Percentiles rank a stretch among this genome's conserved stretches.
These are phyloP conservation scores for Hyphodiscus hymeniophilus DNA, from an alignment of 495 filamentous ascomycete species.

Conservation along the genomic window DNA sequence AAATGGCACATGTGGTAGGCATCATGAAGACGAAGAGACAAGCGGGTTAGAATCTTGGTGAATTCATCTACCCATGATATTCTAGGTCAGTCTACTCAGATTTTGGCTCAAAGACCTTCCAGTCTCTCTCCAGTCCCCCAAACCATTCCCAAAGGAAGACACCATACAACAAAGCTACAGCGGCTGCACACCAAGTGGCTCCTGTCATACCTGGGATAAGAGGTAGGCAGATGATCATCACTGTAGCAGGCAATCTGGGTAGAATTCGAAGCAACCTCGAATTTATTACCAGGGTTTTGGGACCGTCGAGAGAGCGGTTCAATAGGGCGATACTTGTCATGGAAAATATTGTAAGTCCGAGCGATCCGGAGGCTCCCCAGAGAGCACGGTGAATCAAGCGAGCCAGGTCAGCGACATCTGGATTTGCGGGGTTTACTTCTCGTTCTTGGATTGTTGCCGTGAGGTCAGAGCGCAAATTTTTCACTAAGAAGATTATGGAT, in stretches of 20 bases:
- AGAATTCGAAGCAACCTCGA: constrained; percentile 21
- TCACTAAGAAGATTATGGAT: constrained; percentile 20
- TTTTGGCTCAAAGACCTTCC: constrained; percentile 18
- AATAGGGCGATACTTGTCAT: constrained; percentile 21
- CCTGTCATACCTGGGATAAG: constrained; percentile 7
- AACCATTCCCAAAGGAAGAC: constrained; percentile 22
- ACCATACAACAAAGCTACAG: constrained; percentile 9
- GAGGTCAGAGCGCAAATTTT: constrained; percentile 1
- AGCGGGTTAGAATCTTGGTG: no score
- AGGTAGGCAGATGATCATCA: constrained; percentile 18
- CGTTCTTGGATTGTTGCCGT: constrained; percentile 2
- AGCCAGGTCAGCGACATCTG: neutral
- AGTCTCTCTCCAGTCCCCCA: constrained; percentile 19
- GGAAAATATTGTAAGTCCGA: constrained; percentile 10
- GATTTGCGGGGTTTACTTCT: neutral
- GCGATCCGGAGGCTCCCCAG: constrained; percentile 20
- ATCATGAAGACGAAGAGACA: no score
- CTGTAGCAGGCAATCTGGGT: constrained; percentile 12
- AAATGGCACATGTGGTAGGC: no score
- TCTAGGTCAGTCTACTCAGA: neutral
- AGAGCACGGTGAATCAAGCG: constrained; percentile 10
- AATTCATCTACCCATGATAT: neutral
- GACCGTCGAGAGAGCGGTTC: constrained; percentile 18
- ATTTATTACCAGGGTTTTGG: constrained; percentile 19
- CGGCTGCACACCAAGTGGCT: constrained; percentile 6